A percentile compares a stretch with the other conserved stretches of the same genome.
Evolutionary conservation across 306 rosid genomes (phyloP).

Genomic region (Cicer chorassanicum): DNA sequence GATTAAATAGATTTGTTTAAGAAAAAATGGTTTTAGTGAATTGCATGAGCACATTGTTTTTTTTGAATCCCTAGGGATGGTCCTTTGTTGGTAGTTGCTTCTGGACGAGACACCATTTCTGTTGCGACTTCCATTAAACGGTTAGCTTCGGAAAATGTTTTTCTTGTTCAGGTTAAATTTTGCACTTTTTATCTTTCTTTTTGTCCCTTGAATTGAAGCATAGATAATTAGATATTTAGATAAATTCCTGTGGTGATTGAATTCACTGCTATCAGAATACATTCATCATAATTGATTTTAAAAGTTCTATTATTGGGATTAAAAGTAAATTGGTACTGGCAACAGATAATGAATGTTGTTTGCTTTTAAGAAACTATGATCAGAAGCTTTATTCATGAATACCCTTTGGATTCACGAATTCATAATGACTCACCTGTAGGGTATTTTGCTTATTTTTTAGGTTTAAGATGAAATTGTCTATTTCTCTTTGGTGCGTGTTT

Average conservation of each 20-base stretch:
- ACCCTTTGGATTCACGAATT: background rate
- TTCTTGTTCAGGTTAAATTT: conserved; percentile 86
- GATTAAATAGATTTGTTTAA: background rate
- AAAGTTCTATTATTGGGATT: conserved; percentile 12
- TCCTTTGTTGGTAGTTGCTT: conserved; percentile 85
- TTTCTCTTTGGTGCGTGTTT: conserved; percentile 10
- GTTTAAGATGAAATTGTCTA: conserved; percentile 34
- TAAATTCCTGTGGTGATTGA: conserved; percentile 19
- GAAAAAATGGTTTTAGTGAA: conserved; percentile 27
- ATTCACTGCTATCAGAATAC: background rate
- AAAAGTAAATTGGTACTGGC: background rate
- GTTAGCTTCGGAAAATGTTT: conserved; percentile 86
- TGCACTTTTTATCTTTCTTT: conserved; percentile 38
- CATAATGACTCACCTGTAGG: background rate
- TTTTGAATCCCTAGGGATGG: conserved; percentile 63
- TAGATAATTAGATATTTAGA: background rate
- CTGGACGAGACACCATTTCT: conserved; percentile 81
- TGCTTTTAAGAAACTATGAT: conserved; percentile 32
- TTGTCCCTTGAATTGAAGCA: conserved; percentile 28
- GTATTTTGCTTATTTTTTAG: conserved; percentile 25
- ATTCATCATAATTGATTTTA: conserved; percentile 6
- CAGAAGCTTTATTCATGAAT: background rate
- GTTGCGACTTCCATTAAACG: conserved; percentile 83
- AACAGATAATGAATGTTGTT: conserved; percentile 13
- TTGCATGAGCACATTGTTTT: background rate